These are phyloP conservation scores for Pneumocystis canis DNA, from an alignment of 1,139 yeast species.

Conservation along the genomic window DNA sequence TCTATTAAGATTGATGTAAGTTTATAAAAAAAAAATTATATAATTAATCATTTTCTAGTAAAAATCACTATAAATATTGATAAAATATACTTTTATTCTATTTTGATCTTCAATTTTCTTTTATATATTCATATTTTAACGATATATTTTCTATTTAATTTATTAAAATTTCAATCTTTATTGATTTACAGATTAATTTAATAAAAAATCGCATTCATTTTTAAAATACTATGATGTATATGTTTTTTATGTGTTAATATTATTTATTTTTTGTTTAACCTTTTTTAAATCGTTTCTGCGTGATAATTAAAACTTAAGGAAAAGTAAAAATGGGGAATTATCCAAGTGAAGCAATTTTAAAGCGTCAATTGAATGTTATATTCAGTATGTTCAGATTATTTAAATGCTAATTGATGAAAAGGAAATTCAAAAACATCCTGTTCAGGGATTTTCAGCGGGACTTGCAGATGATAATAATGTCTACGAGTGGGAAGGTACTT, in stretches of 20 bases:
- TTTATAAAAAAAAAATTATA: slow-evolving; percentile 39
- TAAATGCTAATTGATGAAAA: background rate
- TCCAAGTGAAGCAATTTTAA: background rate
- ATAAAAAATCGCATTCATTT: background rate
- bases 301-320: background rate
- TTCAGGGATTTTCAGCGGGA: slow-evolving; percentile 19
- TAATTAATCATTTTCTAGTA: background rate
- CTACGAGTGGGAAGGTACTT: slow-evolving; percentile 19
- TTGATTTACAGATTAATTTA: background rate
- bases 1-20: slow-evolving; percentile 67
- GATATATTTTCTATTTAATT: background rate
- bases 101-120: background rate
- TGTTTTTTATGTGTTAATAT: background rate
- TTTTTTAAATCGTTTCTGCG: background rate
- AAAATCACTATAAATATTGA: background rate
- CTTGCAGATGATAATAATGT: slow-evolving; percentile 17
- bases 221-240: background rate
- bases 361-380: background rate
- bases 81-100: background rate
- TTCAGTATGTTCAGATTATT: background rate
- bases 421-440: slow-evolving; percentile 13
- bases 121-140: slow-evolving; percentile 5
- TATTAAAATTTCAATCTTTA: background rate
- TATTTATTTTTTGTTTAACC: background rate
- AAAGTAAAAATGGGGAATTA: background rate